Base-by-base conservation (phyloP, 106 monocot species). In the Allium fistulosum region DNA sequence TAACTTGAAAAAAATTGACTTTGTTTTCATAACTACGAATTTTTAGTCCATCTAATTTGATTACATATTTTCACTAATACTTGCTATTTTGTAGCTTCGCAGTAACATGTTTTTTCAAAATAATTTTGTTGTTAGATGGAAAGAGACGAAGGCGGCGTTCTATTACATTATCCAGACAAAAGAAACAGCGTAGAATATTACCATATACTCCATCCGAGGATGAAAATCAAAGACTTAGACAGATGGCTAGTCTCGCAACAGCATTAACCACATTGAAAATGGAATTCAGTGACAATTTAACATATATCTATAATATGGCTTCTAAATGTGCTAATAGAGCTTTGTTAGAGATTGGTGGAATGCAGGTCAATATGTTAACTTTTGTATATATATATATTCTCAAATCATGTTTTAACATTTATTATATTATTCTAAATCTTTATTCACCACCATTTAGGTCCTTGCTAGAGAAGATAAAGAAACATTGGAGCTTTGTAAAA, bases 191-290 rank as follows among this genome's bases (percentile, higher is more conserved):
- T 26, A 85, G 88, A 69, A 65, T 95, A 71, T 69, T 95, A 72
- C 77, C 91, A 57, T 95, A 75, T 72, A 66, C 14, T 61, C 87
- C 91, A 61, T 78, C 79, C 53, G 81, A 77, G 70, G 84, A 85
- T 77, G 71, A 72, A 46, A 56, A 49, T 13, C 63, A 74, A 78
- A 82, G 83, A 49, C 85, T 91, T 49, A 69, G 83, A 74, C 90
- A 95, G 68, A 90, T 95, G 94, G 74, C 76, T 71, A 88, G 90
- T 75, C 87, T 95, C 56, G 94, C 94, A 46, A 85, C 83, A 62
- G 94, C 85, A 59, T 81, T 95, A 53, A 88, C 81, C 50, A 61
- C 87, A 58, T 69, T 79, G 72, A 66, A 81, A 18, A 85, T 90
- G 80, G 70, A 88, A 17, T 90, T 95, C 71, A 90, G 83, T 66